Conservation (phyloP, 257 asterid genomes). For the Solanum sejunctum region DNA sequence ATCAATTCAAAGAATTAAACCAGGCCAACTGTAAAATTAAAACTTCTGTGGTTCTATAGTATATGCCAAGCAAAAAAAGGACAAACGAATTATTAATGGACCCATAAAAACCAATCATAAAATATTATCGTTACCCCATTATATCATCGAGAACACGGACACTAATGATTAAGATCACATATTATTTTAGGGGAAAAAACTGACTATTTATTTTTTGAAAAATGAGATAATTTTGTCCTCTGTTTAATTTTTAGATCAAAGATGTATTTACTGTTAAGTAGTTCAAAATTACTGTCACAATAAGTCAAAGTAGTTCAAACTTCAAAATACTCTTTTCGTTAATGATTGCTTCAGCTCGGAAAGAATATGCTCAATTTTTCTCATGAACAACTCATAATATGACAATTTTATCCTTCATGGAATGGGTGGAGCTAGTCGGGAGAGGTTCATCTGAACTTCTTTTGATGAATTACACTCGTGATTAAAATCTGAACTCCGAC, state of each 20-base stretch:
- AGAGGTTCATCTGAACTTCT: no score
- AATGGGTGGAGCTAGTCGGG: no score
- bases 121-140: background rate
- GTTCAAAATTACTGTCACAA: background rate
- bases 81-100: background rate
- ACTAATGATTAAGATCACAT: background rate
- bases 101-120: background rate
- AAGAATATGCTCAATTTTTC: background rate
- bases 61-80: background rate
- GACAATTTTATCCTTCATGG: background rate
- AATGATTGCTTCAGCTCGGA: background rate
- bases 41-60: background rate
- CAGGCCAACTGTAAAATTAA: background rate
- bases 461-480: no score
- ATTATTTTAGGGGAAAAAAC: background rate
- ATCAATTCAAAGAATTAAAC: background rate
- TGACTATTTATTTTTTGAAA: background rate
- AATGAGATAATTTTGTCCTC: background rate
- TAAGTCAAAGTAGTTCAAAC: background rate
- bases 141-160: background rate
- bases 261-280: background rate
- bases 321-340: background rate
- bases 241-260: background rate
- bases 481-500: no score
- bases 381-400: background rate